These are phyloP conservation scores for Schizonepeta tenuifolia DNA, from an alignment of 257 asterid genomes.

Conservation along the genomic window DNA sequence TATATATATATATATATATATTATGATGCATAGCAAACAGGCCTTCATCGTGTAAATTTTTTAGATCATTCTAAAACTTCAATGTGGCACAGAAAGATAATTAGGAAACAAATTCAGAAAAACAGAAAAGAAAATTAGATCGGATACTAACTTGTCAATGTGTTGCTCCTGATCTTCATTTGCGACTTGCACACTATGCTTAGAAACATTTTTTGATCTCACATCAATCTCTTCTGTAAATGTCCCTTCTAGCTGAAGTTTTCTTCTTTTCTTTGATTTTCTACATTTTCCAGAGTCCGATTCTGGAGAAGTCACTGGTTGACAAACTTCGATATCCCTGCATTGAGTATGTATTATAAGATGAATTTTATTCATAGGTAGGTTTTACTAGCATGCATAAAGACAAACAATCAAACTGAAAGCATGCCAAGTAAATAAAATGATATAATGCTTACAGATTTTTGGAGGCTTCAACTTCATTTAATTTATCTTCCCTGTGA, in stretches of 20 bases:
- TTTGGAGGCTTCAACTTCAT: constrained; percentile 41
- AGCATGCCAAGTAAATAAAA: constrained; percentile 25
- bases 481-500: constrained; percentile 37
- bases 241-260: constrained; percentile 38
- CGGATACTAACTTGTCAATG: constrained; percentile 52
- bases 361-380: constrained; percentile 9
- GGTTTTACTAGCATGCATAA: constrained; percentile 12
- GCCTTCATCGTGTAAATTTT: too few species aligned
- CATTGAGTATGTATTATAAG: constrained; percentile 13
- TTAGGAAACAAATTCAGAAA: constrained; percentile 17
- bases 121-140: constrained; percentile 16
- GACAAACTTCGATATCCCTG: constrained; percentile 47
- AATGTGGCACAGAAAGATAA: not conserved
- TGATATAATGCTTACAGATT: constrained; percentile 43
- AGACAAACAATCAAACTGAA: constrained; percentile 9
- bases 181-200: constrained; percentile 42
- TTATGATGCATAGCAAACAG: too few species aligned
- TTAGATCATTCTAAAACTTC: not conserved
- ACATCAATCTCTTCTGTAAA: constrained; percentile 32
- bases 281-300: constrained; percentile 40
- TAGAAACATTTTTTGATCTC: constrained; percentile 17
- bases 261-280: constrained; percentile 64
- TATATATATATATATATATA: too few species aligned
- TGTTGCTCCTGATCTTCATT: constrained; percentile 42
- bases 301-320: constrained; percentile 35